Evolutionary conservation across 2,329 filamentous ascomycete species (phyloP).

Genomic region (Didymella sp.): DNA sequence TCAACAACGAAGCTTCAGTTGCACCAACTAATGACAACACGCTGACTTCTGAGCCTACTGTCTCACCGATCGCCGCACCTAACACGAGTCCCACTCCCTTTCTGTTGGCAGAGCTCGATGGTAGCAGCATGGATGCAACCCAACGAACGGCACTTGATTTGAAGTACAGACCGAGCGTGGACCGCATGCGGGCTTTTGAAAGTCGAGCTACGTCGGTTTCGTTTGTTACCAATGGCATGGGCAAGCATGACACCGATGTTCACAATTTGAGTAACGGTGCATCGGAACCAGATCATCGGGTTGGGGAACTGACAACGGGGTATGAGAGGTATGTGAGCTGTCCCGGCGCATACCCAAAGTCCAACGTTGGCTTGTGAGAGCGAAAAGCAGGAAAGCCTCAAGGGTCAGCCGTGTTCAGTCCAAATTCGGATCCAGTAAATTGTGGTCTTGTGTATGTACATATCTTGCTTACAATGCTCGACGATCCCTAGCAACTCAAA

Average conservation of each 20-base stretch:
- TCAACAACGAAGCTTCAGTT: not conserved
- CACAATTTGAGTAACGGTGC: not conserved
- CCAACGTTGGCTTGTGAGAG: not conserved
- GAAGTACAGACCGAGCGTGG: not conserved
- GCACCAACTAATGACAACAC: not conserved
- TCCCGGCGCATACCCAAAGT: not conserved
- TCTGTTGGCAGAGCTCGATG: not conserved
- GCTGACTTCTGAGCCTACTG: not conserved
- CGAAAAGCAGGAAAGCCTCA: not conserved
- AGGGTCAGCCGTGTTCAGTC: not conserved
- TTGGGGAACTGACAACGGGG: not conserved
- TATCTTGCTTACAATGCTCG: not conserved
- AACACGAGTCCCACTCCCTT: not conserved
- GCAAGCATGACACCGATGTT: not conserved
- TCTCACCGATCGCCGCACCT: not conserved
- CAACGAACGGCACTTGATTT: not conserved
- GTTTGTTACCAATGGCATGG: not conserved
- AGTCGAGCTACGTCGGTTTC: not conserved
- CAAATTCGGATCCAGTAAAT: not conserved
- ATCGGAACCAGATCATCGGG: not conserved
- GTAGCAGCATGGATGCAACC: not conserved
- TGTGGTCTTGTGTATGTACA: not conserved
- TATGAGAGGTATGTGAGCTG: not conserved
- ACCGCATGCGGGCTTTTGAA: not conserved
- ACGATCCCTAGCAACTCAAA: not conserved